Evolutionary conservation across 495 filamentous ascomycete genomes (phyloP), one percentile per base, ranked within the genome.

Genomic region (Penicillium bovifimosum): DNA sequence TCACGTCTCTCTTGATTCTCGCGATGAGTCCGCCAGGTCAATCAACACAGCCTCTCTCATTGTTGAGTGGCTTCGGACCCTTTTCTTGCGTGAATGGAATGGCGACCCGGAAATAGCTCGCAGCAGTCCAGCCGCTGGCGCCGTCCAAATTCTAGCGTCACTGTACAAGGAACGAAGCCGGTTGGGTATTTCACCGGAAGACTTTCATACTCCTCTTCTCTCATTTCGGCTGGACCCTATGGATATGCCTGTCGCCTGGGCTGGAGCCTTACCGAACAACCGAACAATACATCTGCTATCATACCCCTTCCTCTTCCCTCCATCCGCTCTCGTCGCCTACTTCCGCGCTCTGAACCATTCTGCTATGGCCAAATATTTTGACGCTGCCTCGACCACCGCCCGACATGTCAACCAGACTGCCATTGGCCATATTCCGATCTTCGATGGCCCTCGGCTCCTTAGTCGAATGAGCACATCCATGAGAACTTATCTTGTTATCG

Each of bases 321-420:
- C 84, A 0, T 75, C 84, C 0, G 80, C 80, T 10, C 69, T 93
- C 7, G 85, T 95, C 33, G 85, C 83, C 0, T 95, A 90, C 61
- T 96, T 96, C 60, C 86, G 91, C 4, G 80, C 90, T n/a, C 81
- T 96, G 51, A 96, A 96, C 59, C 86, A 87, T 57, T 82, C 84
- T 0, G 76, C 77, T 24, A 96, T 96, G 91, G 87, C 80, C 18
- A 81, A 83, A 41, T 77, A 84, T 7, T 88, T 81, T 59, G 87
- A 92, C 59, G 76, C 80, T 41, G 81, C 90, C 0, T 82, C 80
- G 59, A 83, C 80, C 0, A 77, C 80, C 11, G 76, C 81, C 28
- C 76, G 79, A 27, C 76, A 85, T 50, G 78, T 85, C 33, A 76
- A 75, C 6, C 78, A 81, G 35, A 82, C 86, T 38, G 75, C 78